These are phyloP conservation scores for Letharia columbiana DNA, from an alignment of 495 filamentous ascomycete genomes.

Conservation along the genomic window DNA sequence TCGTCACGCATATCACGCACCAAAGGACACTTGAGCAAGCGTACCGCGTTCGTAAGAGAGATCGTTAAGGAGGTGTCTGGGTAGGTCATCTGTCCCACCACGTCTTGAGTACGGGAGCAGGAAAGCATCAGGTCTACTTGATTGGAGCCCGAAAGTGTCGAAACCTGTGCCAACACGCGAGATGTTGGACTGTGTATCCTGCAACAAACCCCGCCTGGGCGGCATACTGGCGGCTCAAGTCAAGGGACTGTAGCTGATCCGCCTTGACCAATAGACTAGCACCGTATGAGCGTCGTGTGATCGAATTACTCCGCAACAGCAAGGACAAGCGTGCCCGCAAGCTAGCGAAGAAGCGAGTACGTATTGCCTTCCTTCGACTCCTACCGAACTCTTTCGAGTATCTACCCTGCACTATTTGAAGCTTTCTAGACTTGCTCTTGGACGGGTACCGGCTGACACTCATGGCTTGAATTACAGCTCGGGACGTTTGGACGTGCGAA, in stretches of 20 bases:
- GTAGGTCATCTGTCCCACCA: constrained; percentile 40
- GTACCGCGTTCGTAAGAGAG: constrained; percentile 86
- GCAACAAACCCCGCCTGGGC: background rate
- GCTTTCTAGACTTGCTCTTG: background rate
- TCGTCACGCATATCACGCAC: constrained; percentile 74
- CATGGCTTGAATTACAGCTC: constrained; percentile 45
- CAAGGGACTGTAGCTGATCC: constrained; percentile 3
- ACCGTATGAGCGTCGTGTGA: constrained; percentile 95
- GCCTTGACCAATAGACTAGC: constrained; percentile 56
- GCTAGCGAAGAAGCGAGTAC: constrained; percentile 96
- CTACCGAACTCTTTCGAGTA: background rate
- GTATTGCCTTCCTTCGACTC: constrained; percentile 26
- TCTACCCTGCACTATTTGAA: background rate
- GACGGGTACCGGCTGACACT: background rate
- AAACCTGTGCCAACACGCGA: background rate
- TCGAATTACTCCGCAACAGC: constrained; percentile 95
- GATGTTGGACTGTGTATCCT: background rate
- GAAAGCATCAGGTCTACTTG: background rate
- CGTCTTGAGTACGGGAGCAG: background rate
- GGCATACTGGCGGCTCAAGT: background rate
- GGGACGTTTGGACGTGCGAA: constrained; percentile 96
- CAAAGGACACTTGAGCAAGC: constrained; percentile 87
- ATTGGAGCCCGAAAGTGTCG: background rate
- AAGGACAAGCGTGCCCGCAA: constrained; percentile 99
- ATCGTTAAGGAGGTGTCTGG: constrained; percentile 93